Base-by-base conservation (phyloP, 1,284 basidiomycete genomes). In the Anthracocystis panici-leucophaei region DNA sequence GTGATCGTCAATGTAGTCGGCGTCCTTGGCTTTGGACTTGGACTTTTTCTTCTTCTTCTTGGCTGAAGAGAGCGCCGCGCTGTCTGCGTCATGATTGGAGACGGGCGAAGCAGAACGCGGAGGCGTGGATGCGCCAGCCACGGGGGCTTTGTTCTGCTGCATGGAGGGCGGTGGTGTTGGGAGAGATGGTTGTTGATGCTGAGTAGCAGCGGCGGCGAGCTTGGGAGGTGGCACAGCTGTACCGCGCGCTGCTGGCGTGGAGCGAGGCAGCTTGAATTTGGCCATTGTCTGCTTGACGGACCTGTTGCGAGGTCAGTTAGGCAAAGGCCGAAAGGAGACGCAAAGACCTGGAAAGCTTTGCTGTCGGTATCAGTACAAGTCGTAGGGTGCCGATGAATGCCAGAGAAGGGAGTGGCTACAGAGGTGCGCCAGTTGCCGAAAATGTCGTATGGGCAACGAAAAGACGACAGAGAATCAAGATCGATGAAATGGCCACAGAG, bases 21-120 rank as follows among this genome's bases (percentile, higher is more conserved):
- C 33, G 46, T 75, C 75, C 60, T 70, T 73, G 44, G 75, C 65
- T 54, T 80, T 82, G 33, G 65, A 69, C 57, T 82, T 82, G 57
- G 73, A 76, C 77, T 82, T 82, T 35, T 79, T 82, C 66, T 81
- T 81, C 72, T 81, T 79, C 75, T 80, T 82, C 62, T 81, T 79
- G 20, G 66, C 63, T 11, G 74, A 76, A 23, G 62, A 66, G 45
- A 66, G 63, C 16, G 60, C 54, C 27, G 54, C 61, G 29, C 29
- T 65, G 57, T 77, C 75, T 44, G 52, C 50, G 50, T 74, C 66
- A 46, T 65, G 69, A 11, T 62, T 57, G 20, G 65, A 73, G 52
- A 55, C 50, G 23, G 69, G 75, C 23, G 70, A 77, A 6, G 60
- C 40, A 14, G 70, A 69, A 38, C 70, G 60, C 18, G 71, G 64